Evolutionary conservation across 495 filamentous ascomycete genomes (phyloP).

Genomic region (Xylaria grammica): DNA sequence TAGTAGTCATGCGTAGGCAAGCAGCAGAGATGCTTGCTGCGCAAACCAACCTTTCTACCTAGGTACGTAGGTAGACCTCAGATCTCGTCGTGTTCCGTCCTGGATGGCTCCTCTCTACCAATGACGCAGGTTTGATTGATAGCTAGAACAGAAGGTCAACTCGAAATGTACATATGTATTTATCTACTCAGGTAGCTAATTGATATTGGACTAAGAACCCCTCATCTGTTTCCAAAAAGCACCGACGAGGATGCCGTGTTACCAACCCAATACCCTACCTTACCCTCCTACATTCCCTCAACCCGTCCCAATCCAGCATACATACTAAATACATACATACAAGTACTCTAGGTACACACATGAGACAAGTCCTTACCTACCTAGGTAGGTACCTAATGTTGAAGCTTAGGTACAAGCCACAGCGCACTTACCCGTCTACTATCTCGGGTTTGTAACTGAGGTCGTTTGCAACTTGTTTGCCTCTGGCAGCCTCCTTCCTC

Average conservation of each 20-base stretch:
- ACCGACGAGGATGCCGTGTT: constrained; percentile 9
- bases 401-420: background rate
- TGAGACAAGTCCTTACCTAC: constrained; percentile 3
- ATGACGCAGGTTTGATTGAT: background rate
- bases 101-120: too few relatives aligned
- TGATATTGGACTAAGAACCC: background rate
- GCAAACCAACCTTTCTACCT: background rate
- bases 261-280: too few relatives aligned
- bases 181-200: background rate
- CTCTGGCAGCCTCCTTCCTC: background rate
- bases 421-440: too few relatives aligned
- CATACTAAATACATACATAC: too few relatives aligned
- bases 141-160: background rate
- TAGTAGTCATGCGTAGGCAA: background rate
- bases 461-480: background rate
- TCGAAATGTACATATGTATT: too few relatives aligned
- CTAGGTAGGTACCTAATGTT: background rate
- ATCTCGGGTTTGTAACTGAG: too few relatives aligned
- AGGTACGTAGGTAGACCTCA: background rate
- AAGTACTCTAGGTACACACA: too few relatives aligned
- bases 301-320: too few relatives aligned
- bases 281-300: too few relatives aligned
- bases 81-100: too few relatives aligned
- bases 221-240: background rate
- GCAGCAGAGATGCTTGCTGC: background rate